A percentile compares a stretch with the other conserved stretches of the same genome.
Evolutionary conservation across 1,284 basidiomycete species (phyloP).

Genomic region (Butyriboletus appendiculatus): DNA sequence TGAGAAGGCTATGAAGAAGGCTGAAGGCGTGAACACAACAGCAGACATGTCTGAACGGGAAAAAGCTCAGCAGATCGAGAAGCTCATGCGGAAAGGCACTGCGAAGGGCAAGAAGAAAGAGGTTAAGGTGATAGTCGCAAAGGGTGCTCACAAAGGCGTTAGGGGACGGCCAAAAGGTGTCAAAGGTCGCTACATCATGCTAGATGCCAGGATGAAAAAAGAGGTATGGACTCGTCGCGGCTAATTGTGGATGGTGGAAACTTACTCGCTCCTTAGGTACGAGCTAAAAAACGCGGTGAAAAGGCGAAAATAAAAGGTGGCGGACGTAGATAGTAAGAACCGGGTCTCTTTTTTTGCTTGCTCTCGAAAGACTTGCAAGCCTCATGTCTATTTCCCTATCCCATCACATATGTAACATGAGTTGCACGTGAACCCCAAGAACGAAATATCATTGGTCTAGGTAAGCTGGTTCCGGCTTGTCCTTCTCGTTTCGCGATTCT

Average conservation of each 20-base stretch:
- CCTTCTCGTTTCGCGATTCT: slow-evolving; percentile 11
- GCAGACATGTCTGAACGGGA: slow-evolving; percentile 92
- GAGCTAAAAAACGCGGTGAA: slow-evolving; percentile 70
- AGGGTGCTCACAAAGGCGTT: slow-evolving; percentile 85
- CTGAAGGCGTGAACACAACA: slow-evolving; percentile 91
- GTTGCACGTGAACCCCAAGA: not conserved
- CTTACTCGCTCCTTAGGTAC: slow-evolving; percentile 45
- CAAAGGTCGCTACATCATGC: slow-evolving; percentile 93
- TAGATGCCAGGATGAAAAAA: slow-evolving; percentile 86
- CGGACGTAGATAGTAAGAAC: slow-evolving; percentile 21
- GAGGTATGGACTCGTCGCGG: slow-evolving; percentile 50
- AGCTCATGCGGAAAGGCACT: slow-evolving; percentile 82
- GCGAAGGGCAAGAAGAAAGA: slow-evolving; percentile 79
- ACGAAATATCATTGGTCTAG: slow-evolving; percentile 14
- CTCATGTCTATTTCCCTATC: not conserved
- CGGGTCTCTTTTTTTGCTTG: not conserved
- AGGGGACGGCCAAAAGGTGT: slow-evolving; percentile 96
- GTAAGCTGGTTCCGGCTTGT: slow-evolving; percentile 9
- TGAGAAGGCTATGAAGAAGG: slow-evolving; percentile 95
- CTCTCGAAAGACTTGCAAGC: not conserved
- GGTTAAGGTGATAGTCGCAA: slow-evolving; percentile 90
- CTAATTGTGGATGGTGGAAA: not conserved
- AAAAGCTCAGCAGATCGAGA: slow-evolving; percentile 93
- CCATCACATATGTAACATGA: not conserved
- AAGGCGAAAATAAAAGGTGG: slow-evolving; percentile 65